Percentiles rank a stretch among this genome's conserved stretches.
These are phyloP conservation scores for Eucalyptus tenuipes DNA, from an alignment of 345 rosid species.

Conservation along the genomic window DNA sequence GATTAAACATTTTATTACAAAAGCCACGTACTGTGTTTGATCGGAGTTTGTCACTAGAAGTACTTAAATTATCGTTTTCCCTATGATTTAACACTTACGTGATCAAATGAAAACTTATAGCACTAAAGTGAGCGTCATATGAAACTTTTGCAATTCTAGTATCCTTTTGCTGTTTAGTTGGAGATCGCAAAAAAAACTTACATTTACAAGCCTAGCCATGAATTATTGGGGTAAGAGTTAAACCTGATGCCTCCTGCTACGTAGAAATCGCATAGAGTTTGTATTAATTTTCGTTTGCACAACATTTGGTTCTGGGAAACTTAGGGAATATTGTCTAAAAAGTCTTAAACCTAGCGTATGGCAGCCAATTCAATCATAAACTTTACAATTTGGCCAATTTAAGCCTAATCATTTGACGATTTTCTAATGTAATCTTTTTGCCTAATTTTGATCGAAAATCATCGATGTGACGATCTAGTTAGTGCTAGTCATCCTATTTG, in stretches of 20 bases:
- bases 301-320: rapidly evolving
- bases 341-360: background rate
- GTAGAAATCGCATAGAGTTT: background rate
- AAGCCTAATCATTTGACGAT: background rate
- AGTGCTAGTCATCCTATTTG: background rate
- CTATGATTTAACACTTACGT: no score
- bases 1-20: no score
- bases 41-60: background rate
- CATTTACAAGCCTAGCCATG: background rate
- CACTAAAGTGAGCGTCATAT: no score
- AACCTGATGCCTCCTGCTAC: rapidly evolving
- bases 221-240: background rate
- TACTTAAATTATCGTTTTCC: no score
- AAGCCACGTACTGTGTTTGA: background rate
- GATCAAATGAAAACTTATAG: background rate
- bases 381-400: background rate
- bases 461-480: rapidly evolving
- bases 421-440: background rate
- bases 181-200: background rate
- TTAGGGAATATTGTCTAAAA: background rate
- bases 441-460: background rate
- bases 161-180: background rate
- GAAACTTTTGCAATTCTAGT: no score
- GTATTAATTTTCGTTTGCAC: background rate
- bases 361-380: rapidly evolving